phyloP scores from a whole-genome alignment of 306 rosid genomes.

The Cicer pinnatifidum region DNA sequence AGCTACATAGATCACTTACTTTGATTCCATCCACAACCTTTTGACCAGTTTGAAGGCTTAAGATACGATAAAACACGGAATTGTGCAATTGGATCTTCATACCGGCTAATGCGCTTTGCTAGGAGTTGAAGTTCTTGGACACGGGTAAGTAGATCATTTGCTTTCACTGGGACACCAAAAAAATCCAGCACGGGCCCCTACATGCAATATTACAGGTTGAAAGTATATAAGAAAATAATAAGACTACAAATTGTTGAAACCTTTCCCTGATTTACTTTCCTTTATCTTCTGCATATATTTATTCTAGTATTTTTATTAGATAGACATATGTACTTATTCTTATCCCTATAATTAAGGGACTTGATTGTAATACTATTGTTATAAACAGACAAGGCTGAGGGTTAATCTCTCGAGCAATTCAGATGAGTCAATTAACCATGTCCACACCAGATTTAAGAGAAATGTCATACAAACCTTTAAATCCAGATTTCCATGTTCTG shows the following conservation, averaged over 20 bases:
- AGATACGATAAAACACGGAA: constrained; percentile 82
- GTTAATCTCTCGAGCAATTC: not conserved
- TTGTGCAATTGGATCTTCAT: constrained; percentile 90
- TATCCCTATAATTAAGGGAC: not conserved
- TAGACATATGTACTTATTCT: not conserved
- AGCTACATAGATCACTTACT: constrained; percentile 63
- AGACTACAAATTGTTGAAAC: constrained; percentile 6
- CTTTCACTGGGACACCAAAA: constrained; percentile 95
- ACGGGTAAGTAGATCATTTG: constrained; percentile 81
- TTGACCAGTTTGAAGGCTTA: constrained; percentile 98
- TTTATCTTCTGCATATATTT: not conserved
- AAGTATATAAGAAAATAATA: constrained; percentile 37
- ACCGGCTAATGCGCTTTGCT: constrained; percentile 90
- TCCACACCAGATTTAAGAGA: constrained; percentile 21
- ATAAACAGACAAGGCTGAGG: not conserved
- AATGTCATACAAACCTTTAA: constrained; percentile 67
- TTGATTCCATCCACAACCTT: constrained; percentile 99
- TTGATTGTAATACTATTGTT: not conserved
- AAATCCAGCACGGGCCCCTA: constrained; percentile 98
- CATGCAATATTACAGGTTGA: constrained; percentile 46
- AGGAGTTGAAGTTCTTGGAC: constrained; percentile 92
- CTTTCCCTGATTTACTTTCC: not conserved
- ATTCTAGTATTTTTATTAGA: not conserved
- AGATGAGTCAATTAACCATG: constrained; percentile 16
- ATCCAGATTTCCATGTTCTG: constrained; percentile 75